Evolutionary conservation across 2,329 filamentous ascomycete genomes (phyloP), one percentile per base, ranked within the genome.

Genomic region (Scleromitrula shiraiana): DNA sequence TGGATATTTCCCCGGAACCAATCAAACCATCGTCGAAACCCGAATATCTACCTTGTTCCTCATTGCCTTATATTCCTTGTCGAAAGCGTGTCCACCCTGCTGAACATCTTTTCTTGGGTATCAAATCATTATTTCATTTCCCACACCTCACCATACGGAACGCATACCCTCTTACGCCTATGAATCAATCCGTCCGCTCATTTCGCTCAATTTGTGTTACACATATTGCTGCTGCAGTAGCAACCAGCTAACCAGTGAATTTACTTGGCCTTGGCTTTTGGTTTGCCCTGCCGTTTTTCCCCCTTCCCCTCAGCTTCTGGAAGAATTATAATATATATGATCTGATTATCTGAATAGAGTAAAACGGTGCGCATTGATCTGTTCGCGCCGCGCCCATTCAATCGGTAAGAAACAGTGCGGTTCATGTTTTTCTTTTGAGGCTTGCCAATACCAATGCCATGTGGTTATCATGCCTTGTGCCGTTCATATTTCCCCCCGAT

Each of bases 331-430:
- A n/a, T n/a, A n/a, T n/a, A n/a, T n/a, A n/a, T 15, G 17, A 33
- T 33, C 30, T 33, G 30, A 33, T 15, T n/a, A 33, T 46, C 35
- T 36, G 26, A 12, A 41, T 14, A 26, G 36, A 30, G 29, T 23
- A 35, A 42, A 45, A 47, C 45, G 45, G 45, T 47, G 37, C 37
- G n/a, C n/a, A n/a, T n/a, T n/a, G 24, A 45, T 45, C 32, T 45
- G 45, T 33, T 47, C 17, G 8, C n/a, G 41, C 41, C 29, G n/a
- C n/a, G 37, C 37, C 45, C 45, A 47, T 36, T 15, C 45, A 33
- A 27, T 47, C 45, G 45, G 45, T 47, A 47, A 24, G 29, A 17
- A 17, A 35, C 37, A 42, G 41, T 38, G 35, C 22, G 35, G 37
- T 33, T 35, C 35, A 32, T 32, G 24, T 39, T 29, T 38, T 27